Evolutionary conservation across 208 protist genomes (phyloP).

Genomic region (Naegleria gruberi): DNA sequence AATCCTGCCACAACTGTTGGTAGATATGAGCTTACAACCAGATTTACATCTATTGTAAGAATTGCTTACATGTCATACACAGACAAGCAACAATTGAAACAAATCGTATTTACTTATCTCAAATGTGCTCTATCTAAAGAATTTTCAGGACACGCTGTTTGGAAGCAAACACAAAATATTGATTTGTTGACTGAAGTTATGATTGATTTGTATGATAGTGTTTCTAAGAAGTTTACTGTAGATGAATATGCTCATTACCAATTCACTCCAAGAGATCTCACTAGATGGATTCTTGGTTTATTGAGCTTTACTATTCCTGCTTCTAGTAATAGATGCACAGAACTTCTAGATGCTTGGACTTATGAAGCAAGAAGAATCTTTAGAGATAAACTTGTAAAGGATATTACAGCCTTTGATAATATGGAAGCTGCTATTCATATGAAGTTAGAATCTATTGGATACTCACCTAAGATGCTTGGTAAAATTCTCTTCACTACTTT

Average conservation of each 20-base stretch:
- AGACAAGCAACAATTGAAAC: constrained; percentile 73
- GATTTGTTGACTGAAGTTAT: constrained; percentile 79
- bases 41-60: constrained; percentile 89
- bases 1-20: constrained; percentile 87
- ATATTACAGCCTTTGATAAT: neutral
- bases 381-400: constrained; percentile 76
- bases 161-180: neutral
- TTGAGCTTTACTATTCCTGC: constrained; percentile 75
- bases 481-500: neutral
- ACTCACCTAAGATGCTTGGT: neutral
- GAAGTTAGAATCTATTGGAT: neutral
- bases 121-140: neutral
- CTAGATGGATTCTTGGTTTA: constrained; percentile 79
- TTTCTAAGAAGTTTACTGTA: constrained; percentile 73
- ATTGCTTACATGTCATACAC: constrained; percentile 85
- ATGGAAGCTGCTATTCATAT: neutral
- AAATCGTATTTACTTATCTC: constrained; percentile 42
- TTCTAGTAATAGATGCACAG: constrained; percentile 30
- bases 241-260: constrained; percentile 92
- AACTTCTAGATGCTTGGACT: constrained; percentile 71
- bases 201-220: constrained; percentile 81
- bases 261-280: constrained; percentile 92
- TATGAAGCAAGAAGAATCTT: constrained; percentile 88
- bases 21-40: constrained; percentile 75
- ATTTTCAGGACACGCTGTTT: neutral